A percentile compares a stretch with the other conserved stretches of the same genome.
Evolutionary conservation across 768 basidiomycete genomes (phyloP).

Genomic region (Panellus pusillus): DNA sequence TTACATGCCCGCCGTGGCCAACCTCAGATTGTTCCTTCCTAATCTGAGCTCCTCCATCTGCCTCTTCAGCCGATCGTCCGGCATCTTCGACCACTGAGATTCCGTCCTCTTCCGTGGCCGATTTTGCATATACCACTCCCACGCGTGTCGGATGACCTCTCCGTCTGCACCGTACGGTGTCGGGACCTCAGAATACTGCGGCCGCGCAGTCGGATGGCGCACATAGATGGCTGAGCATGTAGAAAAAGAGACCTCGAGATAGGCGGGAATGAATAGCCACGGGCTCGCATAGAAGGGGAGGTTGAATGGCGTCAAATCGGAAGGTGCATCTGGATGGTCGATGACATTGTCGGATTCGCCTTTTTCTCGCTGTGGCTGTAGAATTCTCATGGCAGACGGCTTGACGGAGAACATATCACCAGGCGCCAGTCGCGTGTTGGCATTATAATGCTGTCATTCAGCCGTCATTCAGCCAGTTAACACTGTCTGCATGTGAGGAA

Average conservation of each 20-base stretch:
- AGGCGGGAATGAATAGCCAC: conserved; percentile 91
- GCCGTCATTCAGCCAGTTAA: too few relatives aligned
- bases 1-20: conserved; percentile 9
- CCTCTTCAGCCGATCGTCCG: conserved; percentile 59
- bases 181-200: conserved; percentile 93
- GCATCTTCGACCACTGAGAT: conserved; percentile 60
- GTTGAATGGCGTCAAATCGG: conserved; percentile 67
- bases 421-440: conserved; percentile 86
- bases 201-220: conserved; percentile 95
- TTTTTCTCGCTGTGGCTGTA: conserved; percentile 38
- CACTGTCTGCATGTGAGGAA: not conserved
- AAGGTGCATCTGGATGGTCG: conserved; percentile 10
- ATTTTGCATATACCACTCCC: conserved; percentile 91
- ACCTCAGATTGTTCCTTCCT: conserved; percentile 11
- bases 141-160: conserved; percentile 85
- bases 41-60: conserved; percentile 30
- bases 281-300: conserved; percentile 88
- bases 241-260: conserved; percentile 80
- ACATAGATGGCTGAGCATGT: conserved; percentile 93
- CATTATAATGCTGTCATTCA: conserved; percentile 66
- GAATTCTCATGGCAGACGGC: conserved; percentile 74
- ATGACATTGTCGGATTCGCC: conserved; percentile 32
- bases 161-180: conserved; percentile 97
- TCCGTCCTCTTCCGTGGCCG: conserved; percentile 68
- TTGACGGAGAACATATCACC: conserved; percentile 94